A percentile compares a stretch with the other conserved stretches of the same genome.
Evolutionary conservation across 805 yeast genomes (phyloP).

Genomic region (Tetrapisispora iriomotensis): DNA sequence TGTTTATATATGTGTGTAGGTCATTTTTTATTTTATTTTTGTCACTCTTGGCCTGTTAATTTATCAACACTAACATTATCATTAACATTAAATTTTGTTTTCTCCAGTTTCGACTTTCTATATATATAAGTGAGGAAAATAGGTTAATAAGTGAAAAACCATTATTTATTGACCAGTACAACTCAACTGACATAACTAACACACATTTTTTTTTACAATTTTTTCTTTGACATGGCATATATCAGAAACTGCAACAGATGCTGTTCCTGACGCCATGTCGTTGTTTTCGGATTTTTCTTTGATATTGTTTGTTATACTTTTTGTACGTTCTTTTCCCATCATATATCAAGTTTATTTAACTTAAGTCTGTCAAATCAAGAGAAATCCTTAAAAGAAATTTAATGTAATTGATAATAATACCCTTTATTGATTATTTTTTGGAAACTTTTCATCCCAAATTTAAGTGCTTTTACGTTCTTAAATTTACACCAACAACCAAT

Average conservation of each 20-base stretch:
- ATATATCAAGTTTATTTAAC: background rate
- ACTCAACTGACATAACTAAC: background rate
- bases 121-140: background rate
- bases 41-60: too few relatives aligned
- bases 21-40: too few relatives aligned
- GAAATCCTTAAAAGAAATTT: too few relatives aligned
- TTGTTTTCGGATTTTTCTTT: slow-evolving; percentile 3
- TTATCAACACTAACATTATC: too few relatives aligned
- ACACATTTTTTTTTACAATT: background rate
- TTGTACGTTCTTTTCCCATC: background rate
- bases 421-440: background rate
- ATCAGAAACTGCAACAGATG: background rate
- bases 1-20: too few relatives aligned
- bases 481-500: background rate
- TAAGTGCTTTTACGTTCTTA: background rate
- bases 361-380: too few relatives aligned
- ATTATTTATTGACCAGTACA: slow-evolving; percentile 2
- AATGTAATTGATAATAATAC: too few relatives aligned
- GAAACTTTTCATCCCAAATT: background rate
- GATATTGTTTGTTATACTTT: background rate
- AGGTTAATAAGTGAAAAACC: slow-evolving; percentile 1
- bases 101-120: too few relatives aligned
- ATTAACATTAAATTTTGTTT: too few relatives aligned
- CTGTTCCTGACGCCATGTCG: background rate
- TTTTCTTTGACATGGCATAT: background rate